Percentiles rank a stretch among this genome's conserved stretches.
phyloP scores from a whole-genome alignment of 2,329 filamentous ascomycete species.

The Claviceps pazoutovae region DNA sequence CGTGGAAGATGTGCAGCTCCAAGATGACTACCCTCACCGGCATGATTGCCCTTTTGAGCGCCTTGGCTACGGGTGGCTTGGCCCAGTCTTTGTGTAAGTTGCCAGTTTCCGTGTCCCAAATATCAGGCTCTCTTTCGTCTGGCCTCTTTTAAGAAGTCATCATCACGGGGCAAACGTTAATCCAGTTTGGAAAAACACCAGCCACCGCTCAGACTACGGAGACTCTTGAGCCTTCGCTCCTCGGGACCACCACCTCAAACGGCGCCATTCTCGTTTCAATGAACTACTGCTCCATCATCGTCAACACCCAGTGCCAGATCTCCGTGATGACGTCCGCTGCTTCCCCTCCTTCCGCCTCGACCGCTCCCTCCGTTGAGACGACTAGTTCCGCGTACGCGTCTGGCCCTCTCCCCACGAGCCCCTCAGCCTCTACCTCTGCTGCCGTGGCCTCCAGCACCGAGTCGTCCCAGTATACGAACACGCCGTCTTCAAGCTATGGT shows the following conservation, averaged over 20 bases:
- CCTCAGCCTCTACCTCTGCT: constrained; percentile 5
- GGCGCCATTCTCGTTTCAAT: constrained; percentile 20
- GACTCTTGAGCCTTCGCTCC: constrained; percentile 16
- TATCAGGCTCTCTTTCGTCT: background rate
- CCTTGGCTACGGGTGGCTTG: constrained; percentile 9
- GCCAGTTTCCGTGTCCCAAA: background rate
- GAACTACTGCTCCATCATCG: constrained; percentile 22
- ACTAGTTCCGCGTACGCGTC: constrained; percentile 2
- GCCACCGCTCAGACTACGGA: constrained; percentile 17
- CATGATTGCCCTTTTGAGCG: constrained; percentile 12
- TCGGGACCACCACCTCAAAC: constrained; percentile 18
- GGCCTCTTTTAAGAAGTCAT: background rate
- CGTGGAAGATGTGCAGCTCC: constrained; percentile 13
- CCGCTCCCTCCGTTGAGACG: constrained; percentile 7
- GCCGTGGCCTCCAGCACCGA: constrained; percentile 3
- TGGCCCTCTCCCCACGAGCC: background rate
- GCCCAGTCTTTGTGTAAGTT: constrained; percentile 12
- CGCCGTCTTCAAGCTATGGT: constrained; percentile 4
- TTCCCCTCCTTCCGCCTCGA: constrained; percentile 10
- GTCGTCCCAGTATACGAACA: background rate
- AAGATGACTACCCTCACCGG: constrained; percentile 15
- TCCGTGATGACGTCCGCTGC: constrained; percentile 15
- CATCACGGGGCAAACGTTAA: background rate
- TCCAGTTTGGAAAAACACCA: constrained; percentile 4
- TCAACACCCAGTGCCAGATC: constrained; percentile 20